Base-by-base conservation (phyloP, 75 land plant genomes). In the Pinus taeda region DNA sequence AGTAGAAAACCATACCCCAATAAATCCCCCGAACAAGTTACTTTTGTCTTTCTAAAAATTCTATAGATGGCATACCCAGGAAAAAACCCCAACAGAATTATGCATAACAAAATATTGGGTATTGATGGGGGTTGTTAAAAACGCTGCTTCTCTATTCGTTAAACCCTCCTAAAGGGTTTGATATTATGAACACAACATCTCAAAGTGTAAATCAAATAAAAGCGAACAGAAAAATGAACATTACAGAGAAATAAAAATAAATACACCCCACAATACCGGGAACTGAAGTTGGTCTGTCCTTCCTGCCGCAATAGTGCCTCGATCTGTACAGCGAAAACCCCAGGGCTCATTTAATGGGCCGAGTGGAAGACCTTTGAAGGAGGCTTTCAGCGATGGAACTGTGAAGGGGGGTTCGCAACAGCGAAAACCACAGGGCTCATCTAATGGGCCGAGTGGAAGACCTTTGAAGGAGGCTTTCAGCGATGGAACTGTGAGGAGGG, bases 91-190 rank as follows among this genome's bases (percentile, higher is more conserved):
- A 33, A 6, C 33, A 18, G 13, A 64, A 30, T 12, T 59, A 6
- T 6, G 36, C 36, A 30, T 0, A 63, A 63, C 4, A 8, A 29
- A 26, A 26, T 63, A 18, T 15, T 64, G 18, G 67, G 39, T 64
- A 22, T 30, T 33, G 17, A 64, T 64, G 67, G 20, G 36, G 17
- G 15, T 17, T 6, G 4, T 33, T 4, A 15, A 18, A 4, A 11
- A 3, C 39, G 9, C 66, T 15, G 39, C 36, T 30, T 64, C 67
- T 33, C 18, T 30, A 33, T 33, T 33, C 20, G 15, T 6, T 37
- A 64, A 64, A 64, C 67, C 67, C 67, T 64, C 29, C 29, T 29
- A 29, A 14, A 64, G 67, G 67, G 67, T 64, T 64, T 59, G 29
- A 3, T 64, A 15, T 63, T 63, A 29, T 63, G 15, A 63, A 37